Percentiles rank a stretch among this genome's conserved stretches.
Conservation (phyloP, 176 grass and related monocot species). For the Eleusine coracana region DNA sequence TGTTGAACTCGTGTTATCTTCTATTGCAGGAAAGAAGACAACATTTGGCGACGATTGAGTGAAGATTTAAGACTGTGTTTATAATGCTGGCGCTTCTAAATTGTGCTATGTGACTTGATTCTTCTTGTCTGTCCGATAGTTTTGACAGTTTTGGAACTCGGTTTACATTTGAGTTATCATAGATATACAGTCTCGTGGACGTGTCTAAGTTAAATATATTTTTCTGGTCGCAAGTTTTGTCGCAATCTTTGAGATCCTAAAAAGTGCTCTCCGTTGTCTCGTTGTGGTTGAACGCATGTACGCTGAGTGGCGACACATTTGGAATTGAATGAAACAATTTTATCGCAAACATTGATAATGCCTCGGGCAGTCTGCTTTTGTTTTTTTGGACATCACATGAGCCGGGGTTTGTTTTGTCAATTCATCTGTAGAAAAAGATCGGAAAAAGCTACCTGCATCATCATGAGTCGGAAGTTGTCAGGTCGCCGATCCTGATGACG, state of each 20-base stretch:
- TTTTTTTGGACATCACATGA: no score
- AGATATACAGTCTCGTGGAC: no score
- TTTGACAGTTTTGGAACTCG: not conserved
- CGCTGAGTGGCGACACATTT: not conserved
- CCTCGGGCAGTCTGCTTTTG: not conserved
- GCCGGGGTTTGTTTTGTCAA: no score
- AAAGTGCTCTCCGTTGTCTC: not conserved
- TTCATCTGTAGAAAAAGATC: not conserved
- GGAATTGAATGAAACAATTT: not conserved
- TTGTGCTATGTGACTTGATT: not conserved
- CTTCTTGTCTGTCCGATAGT: not conserved
- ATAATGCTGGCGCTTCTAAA: not conserved
- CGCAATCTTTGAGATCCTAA: not conserved
- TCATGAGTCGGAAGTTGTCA: constrained; percentile 5
- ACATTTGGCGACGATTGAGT: constrained; percentile 54
- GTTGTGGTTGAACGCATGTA: not conserved
- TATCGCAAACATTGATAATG: not conserved
- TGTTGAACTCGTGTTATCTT: not conserved
- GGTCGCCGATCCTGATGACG: constrained; percentile 50
- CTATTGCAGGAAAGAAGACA: constrained; percentile 64
- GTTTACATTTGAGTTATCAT: no score
- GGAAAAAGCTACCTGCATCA: no score
- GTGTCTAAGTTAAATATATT: not conserved
- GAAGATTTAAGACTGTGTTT: not conserved
- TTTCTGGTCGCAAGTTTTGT: no score